Evolutionary conservation across 805 yeast species (phyloP).

Genomic region (Debaryomyces hansenii): DNA sequence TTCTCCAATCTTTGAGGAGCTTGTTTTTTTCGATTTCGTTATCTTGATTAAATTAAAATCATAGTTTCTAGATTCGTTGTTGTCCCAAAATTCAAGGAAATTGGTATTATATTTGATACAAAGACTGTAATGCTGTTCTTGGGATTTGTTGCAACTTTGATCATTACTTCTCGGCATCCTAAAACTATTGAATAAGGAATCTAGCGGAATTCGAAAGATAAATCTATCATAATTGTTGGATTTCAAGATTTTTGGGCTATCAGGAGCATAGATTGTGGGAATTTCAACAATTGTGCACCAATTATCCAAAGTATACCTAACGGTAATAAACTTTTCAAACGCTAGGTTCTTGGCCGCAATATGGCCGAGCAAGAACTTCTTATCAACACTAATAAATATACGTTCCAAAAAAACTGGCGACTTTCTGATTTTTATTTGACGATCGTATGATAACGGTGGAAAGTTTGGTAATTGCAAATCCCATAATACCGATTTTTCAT

Average conservation of each 20-base stretch:
- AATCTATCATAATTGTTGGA: slow-evolving; percentile 67
- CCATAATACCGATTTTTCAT: slow-evolving; percentile 34
- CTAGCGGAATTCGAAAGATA: slow-evolving; percentile 58
- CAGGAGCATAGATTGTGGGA: slow-evolving; percentile 60
- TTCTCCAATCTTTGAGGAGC: slow-evolving; percentile 11
- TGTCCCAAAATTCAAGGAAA: slow-evolving; percentile 72
- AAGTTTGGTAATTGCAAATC: slow-evolving; percentile 42
- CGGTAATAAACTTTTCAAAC: slow-evolving; percentile 64
- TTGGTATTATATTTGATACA: slow-evolving; percentile 58
- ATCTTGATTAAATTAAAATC: slow-evolving; percentile 43
- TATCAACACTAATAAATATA: slow-evolving; percentile 57
- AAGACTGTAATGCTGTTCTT: slow-evolving; percentile 34
- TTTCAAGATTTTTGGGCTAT: slow-evolving; percentile 50
- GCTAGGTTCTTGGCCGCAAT: slow-evolving; percentile 76
- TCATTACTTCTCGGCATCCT: slow-evolving; percentile 6
- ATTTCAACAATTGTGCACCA: slow-evolving; percentile 79
- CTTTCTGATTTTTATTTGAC: slow-evolving; percentile 35
- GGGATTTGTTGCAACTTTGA: slow-evolving; percentile 6
- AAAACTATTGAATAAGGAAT: slow-evolving; percentile 36
- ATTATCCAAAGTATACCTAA: slow-evolving; percentile 72
- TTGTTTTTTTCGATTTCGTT: slow-evolving; percentile 4
- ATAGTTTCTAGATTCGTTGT: slow-evolving; percentile 62
- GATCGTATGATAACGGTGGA: slow-evolving; percentile 46
- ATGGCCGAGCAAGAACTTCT: slow-evolving; percentile 63
- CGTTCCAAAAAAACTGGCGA: slow-evolving; percentile 62